Evolutionary conservation across 306 rosid genomes (phyloP).

Genomic region (Lupinus albus): DNA sequence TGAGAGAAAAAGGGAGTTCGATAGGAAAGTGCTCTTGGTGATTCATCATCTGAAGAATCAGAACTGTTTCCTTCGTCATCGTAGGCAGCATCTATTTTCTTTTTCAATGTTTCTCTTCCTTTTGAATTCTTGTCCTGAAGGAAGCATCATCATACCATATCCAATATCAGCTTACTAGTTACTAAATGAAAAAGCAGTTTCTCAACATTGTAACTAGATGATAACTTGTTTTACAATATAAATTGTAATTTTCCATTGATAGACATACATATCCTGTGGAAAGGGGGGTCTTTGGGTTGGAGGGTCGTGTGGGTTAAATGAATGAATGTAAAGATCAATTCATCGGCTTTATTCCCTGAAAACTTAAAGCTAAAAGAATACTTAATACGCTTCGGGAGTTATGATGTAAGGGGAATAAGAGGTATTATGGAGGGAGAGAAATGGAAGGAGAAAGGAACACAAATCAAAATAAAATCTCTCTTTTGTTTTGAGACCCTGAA

Average conservation of each 20-base stretch:
- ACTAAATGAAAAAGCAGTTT: not conserved
- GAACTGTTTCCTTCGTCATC: conserved; percentile 76
- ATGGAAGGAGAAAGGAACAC: too few relatives aligned
- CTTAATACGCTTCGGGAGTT: too few relatives aligned
- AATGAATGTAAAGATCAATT: not conserved
- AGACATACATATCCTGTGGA: not conserved
- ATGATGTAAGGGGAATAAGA: too few relatives aligned
- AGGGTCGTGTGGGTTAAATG: not conserved
- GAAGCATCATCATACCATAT: conserved; percentile 12
- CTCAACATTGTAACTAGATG: conserved; percentile 10
- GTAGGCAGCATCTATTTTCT: conserved; percentile 56
- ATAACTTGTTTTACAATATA: conserved; percentile 7
- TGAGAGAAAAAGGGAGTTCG: conserved; percentile 84
- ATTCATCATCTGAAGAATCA: conserved; percentile 77
- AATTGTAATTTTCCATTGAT: conserved; percentile 15
- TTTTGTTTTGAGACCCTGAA: too few relatives aligned
- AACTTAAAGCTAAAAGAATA: conserved; percentile 4
- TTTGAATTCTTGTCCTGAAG: conserved; percentile 62
- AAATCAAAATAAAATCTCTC: too few relatives aligned
- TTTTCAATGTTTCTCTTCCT: conserved; percentile 64
- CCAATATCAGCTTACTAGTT: not conserved
- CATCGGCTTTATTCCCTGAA: not conserved
- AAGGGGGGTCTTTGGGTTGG: not conserved
- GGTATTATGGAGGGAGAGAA: too few relatives aligned
- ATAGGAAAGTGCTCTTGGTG: conserved; percentile 63